Conservation (phyloP, 2,329 filamentous ascomycete genomes). For the Claviceps sp. region DNA sequence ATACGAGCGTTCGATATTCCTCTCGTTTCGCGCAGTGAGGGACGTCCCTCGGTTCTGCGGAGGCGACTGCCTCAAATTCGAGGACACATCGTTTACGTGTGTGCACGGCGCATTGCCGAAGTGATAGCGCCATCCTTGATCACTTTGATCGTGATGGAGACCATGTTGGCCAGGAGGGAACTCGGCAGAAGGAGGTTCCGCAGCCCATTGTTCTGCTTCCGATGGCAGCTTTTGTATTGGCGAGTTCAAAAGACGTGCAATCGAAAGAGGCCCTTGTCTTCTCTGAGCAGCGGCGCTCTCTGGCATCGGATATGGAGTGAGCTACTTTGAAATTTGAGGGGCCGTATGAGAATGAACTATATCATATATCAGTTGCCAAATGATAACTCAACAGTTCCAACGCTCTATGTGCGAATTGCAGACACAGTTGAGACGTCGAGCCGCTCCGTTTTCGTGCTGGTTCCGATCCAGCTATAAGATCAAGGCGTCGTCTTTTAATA, state of each 20-base stretch:
- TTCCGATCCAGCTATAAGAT: neutral
- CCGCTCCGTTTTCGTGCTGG: neutral
- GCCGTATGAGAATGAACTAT: slow-evolving; percentile 18
- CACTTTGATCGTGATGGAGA: too few species aligned
- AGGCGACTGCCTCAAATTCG: too few species aligned
- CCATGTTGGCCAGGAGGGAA: too few species aligned
- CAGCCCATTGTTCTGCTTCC: slow-evolving; percentile 3
- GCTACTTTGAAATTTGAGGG: slow-evolving; percentile 12
- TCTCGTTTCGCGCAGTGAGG: too few species aligned
- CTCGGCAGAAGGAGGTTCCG: slow-evolving; percentile 1
- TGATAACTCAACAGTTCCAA: slow-evolving; percentile 23
- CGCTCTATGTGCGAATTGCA: slow-evolving; percentile 1
- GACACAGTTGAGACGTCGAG: slow-evolving; percentile 1
- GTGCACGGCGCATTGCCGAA: slow-evolving; percentile 10
- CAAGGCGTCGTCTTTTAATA: neutral
- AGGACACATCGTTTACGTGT: slow-evolving; percentile 1
- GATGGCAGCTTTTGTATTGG: slow-evolving; percentile 6
- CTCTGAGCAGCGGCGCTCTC: too few species aligned
- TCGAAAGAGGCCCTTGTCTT: too few species aligned
- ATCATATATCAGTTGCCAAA: slow-evolving; percentile 19
- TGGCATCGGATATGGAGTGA: too few species aligned
- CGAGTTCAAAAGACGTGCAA: too few species aligned
- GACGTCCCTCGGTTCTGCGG: too few species aligned
- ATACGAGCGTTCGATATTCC: too few species aligned
- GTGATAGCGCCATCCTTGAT: slow-evolving; percentile 6